Base-by-base conservation (phyloP, 1,284 basidiomycete species). In the Rhodotorula sp. region DNA sequence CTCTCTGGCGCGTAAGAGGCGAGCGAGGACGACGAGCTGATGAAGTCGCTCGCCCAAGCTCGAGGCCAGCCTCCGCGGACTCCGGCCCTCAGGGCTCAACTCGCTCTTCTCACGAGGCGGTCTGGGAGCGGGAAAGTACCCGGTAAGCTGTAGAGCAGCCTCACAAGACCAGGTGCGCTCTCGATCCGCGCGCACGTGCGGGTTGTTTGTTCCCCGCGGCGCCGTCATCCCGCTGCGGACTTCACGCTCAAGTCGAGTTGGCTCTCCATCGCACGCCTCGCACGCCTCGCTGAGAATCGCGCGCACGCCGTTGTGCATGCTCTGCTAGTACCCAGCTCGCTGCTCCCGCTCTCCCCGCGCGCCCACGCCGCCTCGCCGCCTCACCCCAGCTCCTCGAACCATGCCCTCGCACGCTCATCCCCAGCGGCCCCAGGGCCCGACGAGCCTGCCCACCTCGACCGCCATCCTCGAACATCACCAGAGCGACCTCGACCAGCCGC, bases 381-480 rank as follows among this genome's bases (percentile, higher is more conserved):
- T n/a, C n/a, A n/a, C n/a, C n/a, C n/a, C n/a, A n/a, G n/a, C 51
- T 53, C 51, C 13, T 32, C 29, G 12, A 53, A 53, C 51, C 15
- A 32, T 32, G 51, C 51, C 51, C n/a, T 53, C 7, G 22, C 55
- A 25, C 55, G 55, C 53, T 7, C 48, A 13, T 25, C 53, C 53
- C 21, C 48, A 17, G 36, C 60, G 36, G 29, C 60, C 59, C 25
- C 41, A 17, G 39, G 59, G 53, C 19, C 58, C 46, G 50, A 64
- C 63, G 17, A 22, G 34, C 17, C 34, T 64, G 34, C 63, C 55
- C 12, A 72, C 66, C 1, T 61, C 60, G 22, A 67, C 70, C 3
- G 58, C 59, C 29, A 34, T 55, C 34, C 66, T 69, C 12, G 25
- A 29, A 5, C 19, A 48, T 7, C 36, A 27, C 36, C 13, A 21